Conservation (phyloP, 441 rosid genomes). For the Codiaeum variegatum region DNA sequence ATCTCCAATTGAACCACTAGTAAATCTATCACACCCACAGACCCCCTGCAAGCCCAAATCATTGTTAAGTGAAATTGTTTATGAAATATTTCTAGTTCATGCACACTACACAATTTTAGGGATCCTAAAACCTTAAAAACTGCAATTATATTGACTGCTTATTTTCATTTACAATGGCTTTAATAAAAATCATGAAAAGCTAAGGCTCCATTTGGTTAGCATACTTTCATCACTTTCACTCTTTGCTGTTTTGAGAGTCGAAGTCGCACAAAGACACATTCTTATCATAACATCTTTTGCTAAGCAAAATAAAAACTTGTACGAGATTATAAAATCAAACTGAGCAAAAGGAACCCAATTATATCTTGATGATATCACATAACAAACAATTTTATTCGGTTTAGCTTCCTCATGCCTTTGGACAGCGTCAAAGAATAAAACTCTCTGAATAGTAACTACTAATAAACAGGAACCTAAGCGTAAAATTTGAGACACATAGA, state of each 20-base stretch:
- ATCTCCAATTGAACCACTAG: slow-evolving; percentile 58
- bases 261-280: background rate
- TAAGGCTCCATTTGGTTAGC: background rate
- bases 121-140: background rate
- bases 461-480: background rate
- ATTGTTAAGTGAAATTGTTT: background rate
- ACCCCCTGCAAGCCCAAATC: slow-evolving; percentile 62
- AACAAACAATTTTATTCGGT: background rate
- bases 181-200: background rate
- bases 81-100: background rate
- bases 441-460: background rate
- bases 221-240: too few species aligned
- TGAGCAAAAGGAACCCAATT: background rate
- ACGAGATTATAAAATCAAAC: background rate
- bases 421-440: background rate
- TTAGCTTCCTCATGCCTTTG: background rate
- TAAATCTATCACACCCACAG: slow-evolving; percentile 91
- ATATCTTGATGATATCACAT: background rate
- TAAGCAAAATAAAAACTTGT: background rate
- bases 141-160: background rate
- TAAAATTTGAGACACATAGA: background rate
- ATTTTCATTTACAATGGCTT: background rate
- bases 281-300: background rate
- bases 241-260: background rate
- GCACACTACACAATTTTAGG: background rate